Evolutionary conservation across 2,329 filamentous ascomycete species (phyloP).

Genomic region (Monilinia vaccinii-corymbosi): DNA sequence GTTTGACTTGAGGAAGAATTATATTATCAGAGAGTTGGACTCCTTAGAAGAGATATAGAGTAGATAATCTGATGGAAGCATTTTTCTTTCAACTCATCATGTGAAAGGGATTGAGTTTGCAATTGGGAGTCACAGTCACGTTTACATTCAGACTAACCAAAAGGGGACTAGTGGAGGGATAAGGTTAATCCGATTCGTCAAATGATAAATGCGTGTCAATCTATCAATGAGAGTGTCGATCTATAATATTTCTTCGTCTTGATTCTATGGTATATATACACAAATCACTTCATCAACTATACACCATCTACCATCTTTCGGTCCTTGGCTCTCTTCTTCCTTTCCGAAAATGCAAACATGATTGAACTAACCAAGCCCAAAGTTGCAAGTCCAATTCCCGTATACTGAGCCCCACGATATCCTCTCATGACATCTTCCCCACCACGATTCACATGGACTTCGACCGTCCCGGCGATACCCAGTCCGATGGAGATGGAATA

Average conservation of each 20-base stretch:
- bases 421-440: conserved; percentile 10
- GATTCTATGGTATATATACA: background rate
- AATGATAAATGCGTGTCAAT: background rate
- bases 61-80: background rate
- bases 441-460: conserved; percentile 20
- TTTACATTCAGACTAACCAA: background rate
- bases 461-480: conserved; percentile 37
- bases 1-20: background rate
- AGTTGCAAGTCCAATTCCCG: conserved; percentile 22
- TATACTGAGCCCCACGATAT: conserved; percentile 9
- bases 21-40: background rate
- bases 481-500: conserved; percentile 37
- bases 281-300: background rate
- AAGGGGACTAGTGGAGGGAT: background rate
- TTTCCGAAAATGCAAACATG: conserved; percentile 23
- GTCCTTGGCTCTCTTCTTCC: conserved; percentile 6
- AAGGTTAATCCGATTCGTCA: background rate
- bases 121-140: background rate
- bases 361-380: conserved; percentile 31
- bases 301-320: background rate
- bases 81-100: background rate
- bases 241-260: too few relatives aligned
- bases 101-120: background rate
- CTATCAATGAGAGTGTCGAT: too few relatives aligned
- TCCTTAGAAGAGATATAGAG: too few relatives aligned